Conservation (phyloP, 768 basidiomycete genomes). For the Clavulina sp. region DNA sequence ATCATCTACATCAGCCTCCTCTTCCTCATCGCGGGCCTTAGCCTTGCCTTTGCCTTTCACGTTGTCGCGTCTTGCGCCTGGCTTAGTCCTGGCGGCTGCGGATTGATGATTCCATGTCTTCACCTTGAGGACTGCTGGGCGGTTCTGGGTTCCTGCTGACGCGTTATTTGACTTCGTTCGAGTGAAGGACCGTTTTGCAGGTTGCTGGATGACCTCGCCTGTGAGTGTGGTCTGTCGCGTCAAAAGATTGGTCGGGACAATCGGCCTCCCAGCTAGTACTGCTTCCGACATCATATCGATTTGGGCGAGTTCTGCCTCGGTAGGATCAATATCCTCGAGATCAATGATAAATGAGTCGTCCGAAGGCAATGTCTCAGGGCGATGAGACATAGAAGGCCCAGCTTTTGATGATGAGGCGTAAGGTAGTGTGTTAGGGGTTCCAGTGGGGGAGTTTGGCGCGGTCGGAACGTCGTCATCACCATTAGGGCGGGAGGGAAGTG, state of each 20-base stretch:
- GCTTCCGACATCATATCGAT: constrained; percentile 2
- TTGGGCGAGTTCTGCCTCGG: background rate
- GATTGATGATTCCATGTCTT: constrained; percentile 90
- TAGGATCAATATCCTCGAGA: constrained; percentile 5
- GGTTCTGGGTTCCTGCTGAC: constrained; percentile 28
- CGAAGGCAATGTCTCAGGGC: background rate
- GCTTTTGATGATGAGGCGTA: background rate
- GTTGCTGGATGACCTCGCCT: constrained; percentile 4
- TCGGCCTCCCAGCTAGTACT: constrained; percentile 4
- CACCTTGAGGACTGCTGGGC: constrained; percentile 41
- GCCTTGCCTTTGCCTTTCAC: constrained; percentile 34
- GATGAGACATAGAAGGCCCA: background rate
- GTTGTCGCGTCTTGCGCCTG: constrained; percentile 38
- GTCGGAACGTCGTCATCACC: no score
- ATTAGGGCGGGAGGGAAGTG: no score
- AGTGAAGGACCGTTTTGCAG: constrained; percentile 10
- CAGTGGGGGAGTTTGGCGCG: no score
- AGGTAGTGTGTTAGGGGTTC: no score
- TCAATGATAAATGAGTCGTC: constrained; percentile 8
- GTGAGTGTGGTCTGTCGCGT: constrained; percentile 11
- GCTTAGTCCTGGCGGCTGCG: constrained; percentile 73
- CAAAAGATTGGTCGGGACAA: constrained; percentile 20
- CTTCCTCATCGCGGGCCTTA: constrained; percentile 17
- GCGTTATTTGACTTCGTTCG: constrained; percentile 1
- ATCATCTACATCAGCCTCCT: constrained; percentile 33